These are phyloP conservation scores for Ustilago hordei DNA, from an alignment of 1,284 basidiomycete species.

Conservation along the genomic window DNA sequence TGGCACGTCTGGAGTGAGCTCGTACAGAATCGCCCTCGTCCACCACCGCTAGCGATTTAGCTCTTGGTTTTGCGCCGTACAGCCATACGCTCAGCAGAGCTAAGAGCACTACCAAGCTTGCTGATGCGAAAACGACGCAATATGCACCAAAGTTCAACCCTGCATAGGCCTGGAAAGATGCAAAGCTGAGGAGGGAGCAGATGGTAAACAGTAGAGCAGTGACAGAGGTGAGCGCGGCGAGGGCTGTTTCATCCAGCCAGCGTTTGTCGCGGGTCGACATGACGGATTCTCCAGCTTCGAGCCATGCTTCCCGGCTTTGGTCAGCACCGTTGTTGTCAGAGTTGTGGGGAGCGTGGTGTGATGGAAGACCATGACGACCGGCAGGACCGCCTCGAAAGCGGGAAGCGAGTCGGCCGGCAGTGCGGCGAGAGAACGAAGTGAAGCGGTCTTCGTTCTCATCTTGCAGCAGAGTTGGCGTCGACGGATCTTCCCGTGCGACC, in stretches of 20 bases:
- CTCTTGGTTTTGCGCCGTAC: conserved; percentile 34
- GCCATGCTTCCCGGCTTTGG: conserved; percentile 18
- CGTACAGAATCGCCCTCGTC: conserved; percentile 26
- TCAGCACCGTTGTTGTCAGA: neutral
- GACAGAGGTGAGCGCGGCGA: conserved; percentile 23
- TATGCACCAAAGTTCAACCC: conserved; percentile 17
- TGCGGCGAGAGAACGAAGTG: conserved; percentile 35
- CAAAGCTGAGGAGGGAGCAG: conserved; percentile 26
- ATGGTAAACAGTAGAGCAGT: conserved; percentile 26
- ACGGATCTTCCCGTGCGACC: conserved; percentile 32
- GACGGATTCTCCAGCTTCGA: conserved; percentile 26
- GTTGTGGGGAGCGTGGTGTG: neutral
- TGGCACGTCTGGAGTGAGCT: conserved; percentile 20
- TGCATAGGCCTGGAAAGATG: conserved; percentile 18
- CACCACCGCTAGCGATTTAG: conserved; percentile 20
- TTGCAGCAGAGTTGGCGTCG: conserved; percentile 30
- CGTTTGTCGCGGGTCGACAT: conserved; percentile 30
- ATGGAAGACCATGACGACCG: conserved; percentile 18
- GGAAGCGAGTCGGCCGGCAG: conserved; percentile 15
- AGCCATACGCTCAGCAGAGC: conserved; percentile 31
- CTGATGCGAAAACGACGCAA: conserved; percentile 42
- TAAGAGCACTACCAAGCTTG: conserved; percentile 15
- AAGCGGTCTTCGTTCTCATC: conserved; percentile 38
- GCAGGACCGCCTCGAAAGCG: conserved; percentile 25
- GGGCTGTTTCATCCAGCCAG: conserved; percentile 42